Percentiles rank a stretch among this genome's conserved stretches.
Evolutionary conservation across 805 yeast genomes (phyloP).

Genomic region (Metschnikowia anglica): DNA sequence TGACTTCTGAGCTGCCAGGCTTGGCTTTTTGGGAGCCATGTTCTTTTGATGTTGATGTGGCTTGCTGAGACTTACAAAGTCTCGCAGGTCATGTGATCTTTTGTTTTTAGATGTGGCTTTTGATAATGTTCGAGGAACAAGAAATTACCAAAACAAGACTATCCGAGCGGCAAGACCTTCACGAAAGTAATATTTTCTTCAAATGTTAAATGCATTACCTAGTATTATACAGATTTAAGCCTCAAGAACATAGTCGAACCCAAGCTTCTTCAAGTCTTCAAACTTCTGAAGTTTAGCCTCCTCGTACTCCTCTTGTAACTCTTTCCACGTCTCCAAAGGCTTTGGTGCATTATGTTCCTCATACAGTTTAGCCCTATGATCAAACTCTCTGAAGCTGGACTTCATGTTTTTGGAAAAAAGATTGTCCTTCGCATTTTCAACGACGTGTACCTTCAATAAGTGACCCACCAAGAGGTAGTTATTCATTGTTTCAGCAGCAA

Average conservation of each 20-base stretch:
- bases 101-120: neutral
- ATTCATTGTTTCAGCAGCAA: slow-evolving; percentile 95
- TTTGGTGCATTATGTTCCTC: slow-evolving; percentile 57
- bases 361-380: slow-evolving; percentile 21
- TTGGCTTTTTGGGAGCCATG: slow-evolving; percentile 16
- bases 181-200: neutral
- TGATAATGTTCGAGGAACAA: neutral
- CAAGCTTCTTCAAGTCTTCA: slow-evolving; percentile 43
- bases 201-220: slow-evolving; percentile 5
- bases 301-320: slow-evolving; percentile 48
- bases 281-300: slow-evolving; percentile 44
- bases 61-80: neutral
- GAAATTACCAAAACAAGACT: neutral
- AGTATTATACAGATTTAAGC: slow-evolving; percentile 11
- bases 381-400: slow-evolving; percentile 15
- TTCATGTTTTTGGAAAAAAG: slow-evolving; percentile 35
- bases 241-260: slow-evolving; percentile 20
- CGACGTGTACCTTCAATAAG: slow-evolving; percentile 58
- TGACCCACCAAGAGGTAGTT: slow-evolving; percentile 89
- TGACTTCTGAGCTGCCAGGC: neutral
- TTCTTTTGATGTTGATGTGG: neutral
- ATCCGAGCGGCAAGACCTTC: neutral
- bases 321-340: slow-evolving; percentile 55
- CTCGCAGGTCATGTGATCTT: slow-evolving; percentile 4
- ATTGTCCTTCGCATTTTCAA: slow-evolving; percentile 58